Evolutionary conservation across 2,329 filamentous ascomycete genomes (phyloP).

Genomic region (Colletotrichum limetticola): DNA sequence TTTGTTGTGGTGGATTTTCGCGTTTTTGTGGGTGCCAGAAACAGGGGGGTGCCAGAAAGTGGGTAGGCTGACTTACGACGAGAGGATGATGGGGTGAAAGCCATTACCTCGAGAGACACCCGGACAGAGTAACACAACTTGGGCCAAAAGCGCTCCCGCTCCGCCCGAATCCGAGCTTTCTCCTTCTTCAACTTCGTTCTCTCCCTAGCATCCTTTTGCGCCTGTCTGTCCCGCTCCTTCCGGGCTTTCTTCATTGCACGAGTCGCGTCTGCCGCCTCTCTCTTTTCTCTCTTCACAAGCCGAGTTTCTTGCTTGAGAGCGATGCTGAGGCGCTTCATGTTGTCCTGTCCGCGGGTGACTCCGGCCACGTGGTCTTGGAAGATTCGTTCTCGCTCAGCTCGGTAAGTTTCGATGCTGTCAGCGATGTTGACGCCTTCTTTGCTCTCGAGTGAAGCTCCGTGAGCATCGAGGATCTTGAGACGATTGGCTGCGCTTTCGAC

Average conservation of each 20-base stretch:
- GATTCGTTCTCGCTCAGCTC: conserved; percentile 52
- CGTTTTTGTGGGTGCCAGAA: too few relatives aligned
- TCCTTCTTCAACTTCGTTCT: conserved; percentile 52
- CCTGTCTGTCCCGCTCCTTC: conserved; percentile 37
- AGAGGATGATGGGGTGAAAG: conserved; percentile 56
- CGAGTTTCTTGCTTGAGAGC: conserved; percentile 46
- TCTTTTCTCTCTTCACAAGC: conserved; percentile 37
- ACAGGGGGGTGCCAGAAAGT: too few relatives aligned
- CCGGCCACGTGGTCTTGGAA: conserved; percentile 53
- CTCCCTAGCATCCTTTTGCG: conserved; percentile 47
- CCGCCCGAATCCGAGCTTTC: conserved; percentile 53
- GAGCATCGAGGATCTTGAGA: conserved; percentile 53
- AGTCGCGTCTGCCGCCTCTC: background rate
- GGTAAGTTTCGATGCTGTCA: conserved; percentile 52
- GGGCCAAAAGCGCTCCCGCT: conserved; percentile 61
- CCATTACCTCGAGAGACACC: conserved; percentile 61
- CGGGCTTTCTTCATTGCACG: background rate
- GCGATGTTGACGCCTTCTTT: conserved; percentile 49
- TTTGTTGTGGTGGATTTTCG: too few relatives aligned
- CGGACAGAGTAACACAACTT: conserved; percentile 59
- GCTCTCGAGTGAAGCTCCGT: conserved; percentile 49
- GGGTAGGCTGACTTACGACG: too few relatives aligned
- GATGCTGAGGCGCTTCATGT: conserved; percentile 42
- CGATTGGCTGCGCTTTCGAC: conserved; percentile 49
- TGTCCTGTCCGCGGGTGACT: conserved; percentile 42